phyloP scores from a whole-genome alignment of 2,329 filamentous ascomycete genomes.

The Pyricularia sp. region DNA sequence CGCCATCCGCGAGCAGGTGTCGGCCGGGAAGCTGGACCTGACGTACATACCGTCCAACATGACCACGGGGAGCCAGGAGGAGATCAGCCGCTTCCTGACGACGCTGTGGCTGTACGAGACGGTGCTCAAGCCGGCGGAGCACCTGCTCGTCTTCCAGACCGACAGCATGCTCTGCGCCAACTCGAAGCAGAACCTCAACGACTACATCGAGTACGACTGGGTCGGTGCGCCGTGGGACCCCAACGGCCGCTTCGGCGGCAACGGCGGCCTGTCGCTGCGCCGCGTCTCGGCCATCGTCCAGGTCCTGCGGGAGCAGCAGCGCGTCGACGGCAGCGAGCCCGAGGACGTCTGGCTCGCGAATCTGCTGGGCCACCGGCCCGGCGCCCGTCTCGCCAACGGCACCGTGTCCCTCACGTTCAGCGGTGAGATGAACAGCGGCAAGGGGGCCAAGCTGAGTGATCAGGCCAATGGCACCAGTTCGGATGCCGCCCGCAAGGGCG shows the following conservation, averaged over 20 bases:
- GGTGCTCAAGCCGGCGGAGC: constrained; percentile 39
- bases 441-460: constrained; percentile 13
- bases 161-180: constrained; percentile 49
- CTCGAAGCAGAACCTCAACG: constrained; percentile 33
- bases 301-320: constrained; percentile 37
- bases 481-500: constrained; percentile 19
- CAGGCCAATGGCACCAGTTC: constrained; percentile 13
- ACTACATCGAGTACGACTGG: constrained; percentile 44
- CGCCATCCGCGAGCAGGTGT: constrained; percentile 34
- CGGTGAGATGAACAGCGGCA: constrained; percentile 35
- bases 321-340: constrained; percentile 32
- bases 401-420: constrained; percentile 38
- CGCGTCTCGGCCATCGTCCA: constrained; percentile 43
- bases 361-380: constrained; percentile 38
- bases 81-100: constrained; percentile 43
- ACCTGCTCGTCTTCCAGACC: constrained; percentile 44
- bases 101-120: constrained; percentile 41
- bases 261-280: constrained; percentile 42
- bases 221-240: constrained; percentile 40
- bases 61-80: constrained; percentile 39
- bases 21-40: constrained; percentile 37
- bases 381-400: constrained; percentile 40
- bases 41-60: constrained; percentile 42
- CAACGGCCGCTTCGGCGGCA: constrained; percentile 33
- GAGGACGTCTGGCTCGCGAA: constrained; percentile 49